Evolutionary conservation across 2,329 filamentous ascomycete genomes (phyloP).

Genomic region (Sphaceloma murrayae): DNA sequence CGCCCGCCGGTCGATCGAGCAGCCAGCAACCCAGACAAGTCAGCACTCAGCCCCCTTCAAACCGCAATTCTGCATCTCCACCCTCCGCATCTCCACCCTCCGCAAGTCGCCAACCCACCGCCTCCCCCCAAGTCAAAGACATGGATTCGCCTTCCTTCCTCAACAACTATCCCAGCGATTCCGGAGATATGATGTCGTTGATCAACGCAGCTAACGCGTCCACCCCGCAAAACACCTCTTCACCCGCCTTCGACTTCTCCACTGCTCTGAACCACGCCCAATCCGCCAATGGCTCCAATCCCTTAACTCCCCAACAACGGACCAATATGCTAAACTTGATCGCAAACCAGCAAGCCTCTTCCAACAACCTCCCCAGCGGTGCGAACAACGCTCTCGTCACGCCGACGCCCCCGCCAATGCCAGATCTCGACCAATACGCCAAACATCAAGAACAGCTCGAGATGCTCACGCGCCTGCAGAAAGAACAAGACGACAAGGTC

Average conservation of each 20-base stretch:
- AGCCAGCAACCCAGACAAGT: constrained; percentile 19
- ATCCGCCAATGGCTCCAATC: constrained; percentile 36
- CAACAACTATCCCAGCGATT: constrained; percentile 30
- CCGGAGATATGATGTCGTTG: constrained; percentile 42
- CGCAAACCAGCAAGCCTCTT: constrained; percentile 32
- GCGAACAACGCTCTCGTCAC: constrained; percentile 49
- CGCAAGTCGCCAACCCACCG: constrained; percentile 18
- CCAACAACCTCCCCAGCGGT: constrained; percentile 25
- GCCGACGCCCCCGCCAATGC: constrained; percentile 46
- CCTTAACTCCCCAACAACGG: constrained; percentile 40
- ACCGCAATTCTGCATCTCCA: constrained; percentile 21
- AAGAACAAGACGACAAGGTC: constrained; percentile 67
- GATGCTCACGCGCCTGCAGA: constrained; percentile 65
- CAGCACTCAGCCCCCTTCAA: constrained; percentile 21
- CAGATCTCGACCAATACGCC: constrained; percentile 52
- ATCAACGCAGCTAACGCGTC: constrained; percentile 38
- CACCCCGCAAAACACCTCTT: constrained; percentile 28
- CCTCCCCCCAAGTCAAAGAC: constrained; percentile 32
- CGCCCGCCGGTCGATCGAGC: constrained; percentile 22
- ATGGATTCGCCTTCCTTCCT: constrained; percentile 34
- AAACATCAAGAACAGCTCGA: constrained; percentile 68
- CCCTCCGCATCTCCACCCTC: not conserved
- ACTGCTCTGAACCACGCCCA: constrained; percentile 41
- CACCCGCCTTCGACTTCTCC: constrained; percentile 37
- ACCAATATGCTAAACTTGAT: constrained; percentile 41